phyloP scores from a whole-genome alignment of 306 rosid species.

The Dalbergia oliveri region DNA sequence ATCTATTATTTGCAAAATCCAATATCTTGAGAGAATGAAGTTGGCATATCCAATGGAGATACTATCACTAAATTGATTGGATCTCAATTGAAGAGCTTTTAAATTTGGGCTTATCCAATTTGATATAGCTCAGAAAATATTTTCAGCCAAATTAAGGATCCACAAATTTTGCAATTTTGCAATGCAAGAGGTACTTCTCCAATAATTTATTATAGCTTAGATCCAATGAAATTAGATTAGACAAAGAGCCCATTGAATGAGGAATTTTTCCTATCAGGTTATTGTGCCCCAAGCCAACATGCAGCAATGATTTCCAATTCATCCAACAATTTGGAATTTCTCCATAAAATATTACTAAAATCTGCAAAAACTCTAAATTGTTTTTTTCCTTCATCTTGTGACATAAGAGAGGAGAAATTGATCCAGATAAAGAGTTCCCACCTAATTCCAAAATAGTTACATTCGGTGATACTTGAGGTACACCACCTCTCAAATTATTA shows the following conservation, averaged over 20 bases:
- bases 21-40: background rate
- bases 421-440: slow-evolving; percentile 42
- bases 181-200: no score
- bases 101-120: no score
- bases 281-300: slow-evolving; percentile 27
- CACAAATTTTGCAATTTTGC: no score
- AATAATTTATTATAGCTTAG: background rate
- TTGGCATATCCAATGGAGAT: no score
- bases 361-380: no score
- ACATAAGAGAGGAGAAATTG: slow-evolving; percentile 43
- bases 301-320: background rate
- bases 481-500: slow-evolving; percentile 29
- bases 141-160: no score
- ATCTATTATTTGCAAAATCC: slow-evolving; percentile 11
- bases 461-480: slow-evolving; percentile 42
- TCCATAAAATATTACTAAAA: no score
- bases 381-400: background rate
- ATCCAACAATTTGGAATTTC: slow-evolving; percentile 43
- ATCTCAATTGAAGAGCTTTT: no score
- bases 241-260: slow-evolving; percentile 17
- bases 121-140: no score
- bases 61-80: no score
- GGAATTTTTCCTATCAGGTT: slow-evolving; percentile 40
- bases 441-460: background rate
- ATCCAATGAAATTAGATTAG: background rate